A percentile compares a stretch with the other conserved stretches of the same genome.
phyloP scores from a whole-genome alignment of 139 green algal genomes.

The Chlamydomonas eustigma region DNA sequence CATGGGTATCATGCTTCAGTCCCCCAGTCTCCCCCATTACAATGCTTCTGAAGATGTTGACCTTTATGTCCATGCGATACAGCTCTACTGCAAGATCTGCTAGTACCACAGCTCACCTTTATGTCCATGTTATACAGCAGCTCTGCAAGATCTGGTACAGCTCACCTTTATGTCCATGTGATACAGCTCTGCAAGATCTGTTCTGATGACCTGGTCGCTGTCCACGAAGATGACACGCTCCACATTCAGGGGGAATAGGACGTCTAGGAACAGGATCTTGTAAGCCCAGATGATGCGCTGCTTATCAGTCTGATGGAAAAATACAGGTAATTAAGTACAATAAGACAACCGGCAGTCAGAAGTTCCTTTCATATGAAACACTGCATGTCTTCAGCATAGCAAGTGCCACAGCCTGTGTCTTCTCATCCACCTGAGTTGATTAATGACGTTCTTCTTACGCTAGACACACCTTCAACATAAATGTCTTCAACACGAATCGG shows the following conservation, averaged over 20 bases:
- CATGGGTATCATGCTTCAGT: too few species aligned
- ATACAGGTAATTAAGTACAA: not conserved
- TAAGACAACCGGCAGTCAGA: not conserved
- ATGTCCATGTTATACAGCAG: conserved; percentile 38
- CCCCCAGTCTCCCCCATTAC: too few species aligned
- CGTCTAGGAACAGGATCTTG: conserved; percentile 97
- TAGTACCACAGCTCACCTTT: not conserved
- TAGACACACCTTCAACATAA: too few species aligned
- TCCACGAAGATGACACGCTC: conserved; percentile 95
- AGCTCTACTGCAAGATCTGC: not conserved
- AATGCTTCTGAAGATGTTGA: not conserved
- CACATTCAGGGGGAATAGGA: conserved; percentile 91
- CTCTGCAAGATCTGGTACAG: conserved; percentile 82
- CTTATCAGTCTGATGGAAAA: conserved; percentile 66
- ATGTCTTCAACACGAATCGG: too few species aligned
- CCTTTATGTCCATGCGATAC: not conserved
- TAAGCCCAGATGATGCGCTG: conserved; percentile 78
- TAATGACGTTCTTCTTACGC: too few species aligned
- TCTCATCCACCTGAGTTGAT: too few species aligned
- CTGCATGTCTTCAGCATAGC: too few species aligned
- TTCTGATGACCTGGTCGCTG: conserved; percentile 90
- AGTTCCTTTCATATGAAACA: too few species aligned
- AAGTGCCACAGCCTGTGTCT: too few species aligned
- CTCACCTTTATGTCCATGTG: conserved; percentile 80
- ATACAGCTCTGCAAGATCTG: conserved; percentile 88